A percentile compares a stretch with the other conserved stretches of the same genome.
These are phyloP conservation scores for Lasiodiplodia theobromae DNA, from an alignment of 2,329 filamentous ascomycete species.

Conservation along the genomic window DNA sequence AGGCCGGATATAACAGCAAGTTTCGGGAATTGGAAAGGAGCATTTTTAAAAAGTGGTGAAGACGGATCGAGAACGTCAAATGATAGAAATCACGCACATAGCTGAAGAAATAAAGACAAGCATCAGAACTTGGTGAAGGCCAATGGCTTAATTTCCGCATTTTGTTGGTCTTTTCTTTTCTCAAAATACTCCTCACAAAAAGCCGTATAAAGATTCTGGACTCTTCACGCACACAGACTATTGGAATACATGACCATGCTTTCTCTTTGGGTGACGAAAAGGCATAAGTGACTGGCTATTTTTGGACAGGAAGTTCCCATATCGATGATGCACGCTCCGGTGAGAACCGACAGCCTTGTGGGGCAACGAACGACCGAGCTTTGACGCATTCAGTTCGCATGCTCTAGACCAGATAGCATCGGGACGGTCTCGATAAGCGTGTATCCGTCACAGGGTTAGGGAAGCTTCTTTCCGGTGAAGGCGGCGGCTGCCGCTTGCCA, in stretches of 20 bases:
- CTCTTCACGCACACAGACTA: neutral
- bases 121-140: too few relatives aligned
- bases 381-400: neutral
- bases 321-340: neutral
- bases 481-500: neutral
- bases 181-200: neutral
- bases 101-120: too few relatives aligned
- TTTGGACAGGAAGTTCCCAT: neutral
- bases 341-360: neutral
- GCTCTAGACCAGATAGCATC: neutral
- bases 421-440: neutral
- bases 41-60: too few relatives aligned
- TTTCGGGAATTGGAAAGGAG: too few relatives aligned
- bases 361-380: neutral
- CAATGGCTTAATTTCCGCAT: too few relatives aligned
- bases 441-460: neutral
- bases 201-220: neutral
- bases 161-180: too few relatives aligned
- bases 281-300: neutral
- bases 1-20: too few relatives aligned
- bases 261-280: neutral
- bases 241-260: neutral
- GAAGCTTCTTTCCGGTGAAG: conserved; percentile 4
- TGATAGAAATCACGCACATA: too few relatives aligned
- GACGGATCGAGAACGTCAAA: too few relatives aligned